Base-by-base conservation (phyloP, 495 filamentous ascomycete genomes). In the Talaromyces proteolyticus region DNA sequence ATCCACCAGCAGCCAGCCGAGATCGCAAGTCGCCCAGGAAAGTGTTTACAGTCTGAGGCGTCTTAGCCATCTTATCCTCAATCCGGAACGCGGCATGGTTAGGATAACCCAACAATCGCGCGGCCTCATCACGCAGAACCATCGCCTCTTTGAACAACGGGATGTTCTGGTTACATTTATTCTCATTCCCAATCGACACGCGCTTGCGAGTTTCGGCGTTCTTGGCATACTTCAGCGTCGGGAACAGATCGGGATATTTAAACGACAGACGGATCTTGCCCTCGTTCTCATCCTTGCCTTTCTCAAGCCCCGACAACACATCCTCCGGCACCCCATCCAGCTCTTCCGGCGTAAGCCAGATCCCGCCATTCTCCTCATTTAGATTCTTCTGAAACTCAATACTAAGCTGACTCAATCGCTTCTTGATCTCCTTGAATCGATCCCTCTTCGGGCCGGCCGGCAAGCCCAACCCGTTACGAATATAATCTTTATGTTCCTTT, bases 41-140 rank as follows among this genome's bases (percentile, higher is more conserved):
- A 47, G 81, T 79, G 57, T 91, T 72, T 0, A 98, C 94, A 0
- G 85, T 89, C 68, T 89, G 80, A 0, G 91, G 83, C 0, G 82
- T 86, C 76, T 97, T 96, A 49, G 91, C 91, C 94, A 98, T 98
- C 79, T 95, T 96, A 52, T 93, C 88, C 65, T 96, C 92, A 41
- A 98, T 87, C 25, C 80, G 77, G 75, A 95, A 91, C 18, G 89
- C 81, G 24, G 93, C 93, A 68, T 96, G 92, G 59, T 95, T 88
- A 17, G 85, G 87, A 66, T 96, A 98, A 5, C 90, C 91, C 20
- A 98, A 73, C 36, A 98, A 71, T 44, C 94, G 83, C 26, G 94
- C 93, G 19, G 86, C 89, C 68, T 98, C 94, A 57, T 98, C 93
- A 16, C 94, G 86, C 50, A 97, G 76, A 14, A 92, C 65, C 42